These are phyloP conservation scores for Grosmannia penicillata DNA, from an alignment of 2,329 filamentous ascomycete genomes.

Conservation along the genomic window DNA sequence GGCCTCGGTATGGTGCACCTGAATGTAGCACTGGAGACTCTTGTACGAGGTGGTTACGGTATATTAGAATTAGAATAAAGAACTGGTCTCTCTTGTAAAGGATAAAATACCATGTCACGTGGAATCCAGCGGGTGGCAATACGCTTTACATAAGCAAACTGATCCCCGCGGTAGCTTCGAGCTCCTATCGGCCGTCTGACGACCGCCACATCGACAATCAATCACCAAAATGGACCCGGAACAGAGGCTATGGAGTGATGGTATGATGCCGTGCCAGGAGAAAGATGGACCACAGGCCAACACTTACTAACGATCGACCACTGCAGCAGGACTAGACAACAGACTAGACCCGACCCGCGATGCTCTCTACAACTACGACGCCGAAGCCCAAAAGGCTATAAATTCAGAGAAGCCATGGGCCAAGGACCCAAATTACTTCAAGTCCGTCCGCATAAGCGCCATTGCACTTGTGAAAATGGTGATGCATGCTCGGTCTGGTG, in stretches of 20 bases:
- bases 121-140: too few relatives aligned
- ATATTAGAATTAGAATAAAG: too few relatives aligned
- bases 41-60: too few relatives aligned
- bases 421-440: constrained; percentile 74
- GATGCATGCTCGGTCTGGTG: constrained; percentile 94
- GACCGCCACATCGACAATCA: neutral
- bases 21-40: too few relatives aligned
- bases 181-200: too few relatives aligned
- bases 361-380: constrained; percentile 77
- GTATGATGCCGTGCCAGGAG: constrained; percentile 21
- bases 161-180: too few relatives aligned
- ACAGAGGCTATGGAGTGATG: constrained; percentile 39
- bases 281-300: neutral
- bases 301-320: neutral
- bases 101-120: too few relatives aligned
- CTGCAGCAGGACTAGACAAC: constrained; percentile 74
- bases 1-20: too few relatives aligned
- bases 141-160: too few relatives aligned
- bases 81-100: too few relatives aligned
- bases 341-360: constrained; percentile 76
- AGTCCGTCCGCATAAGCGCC: constrained; percentile 81
- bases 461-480: constrained; percentile 97
- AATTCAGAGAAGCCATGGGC: constrained; percentile 58
- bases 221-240: constrained; percentile 32
- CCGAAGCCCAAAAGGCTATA: constrained; percentile 50